Base-by-base conservation (phyloP, 306 rosid species). In the Prinsepia uniflora region DNA sequence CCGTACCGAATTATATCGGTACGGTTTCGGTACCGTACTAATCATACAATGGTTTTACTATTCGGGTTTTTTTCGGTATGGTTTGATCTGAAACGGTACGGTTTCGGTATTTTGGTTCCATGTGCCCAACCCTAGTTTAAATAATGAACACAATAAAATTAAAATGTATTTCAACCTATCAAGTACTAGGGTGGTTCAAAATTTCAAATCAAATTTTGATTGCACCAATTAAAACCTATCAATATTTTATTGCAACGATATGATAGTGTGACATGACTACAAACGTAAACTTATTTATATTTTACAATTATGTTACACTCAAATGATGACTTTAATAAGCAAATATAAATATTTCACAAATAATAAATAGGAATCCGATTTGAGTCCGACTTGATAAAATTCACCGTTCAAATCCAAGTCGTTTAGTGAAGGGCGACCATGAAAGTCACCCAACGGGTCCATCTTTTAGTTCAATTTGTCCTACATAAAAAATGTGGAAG, bases 251-350 rank as follows among this genome's bases (percentile, higher is more conserved):
- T 68, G 61, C 63, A 40, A 53, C 41, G 39, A 4, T 39, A 53
- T 14, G 45, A 53, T 18, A 46, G 19, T 52, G 41, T 18, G 62
- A 3, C 46, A 68, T 68, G 18, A n/a, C 15, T 10, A 6, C 36
- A 56, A 56, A 56, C 40, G 40, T 30, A 5, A 22, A 6, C 15
- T 49, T 15, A 0, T 47, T 40, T 18, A 65, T n/a, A 50, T 67
- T 67, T 41, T 53, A 12, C 1, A 54, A 52, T 53, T 40, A 7
- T 53, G 50, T 41, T 42, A 55, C 30, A 43, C 50, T 15, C 22
- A 55, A 55, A 54, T 60, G 52, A 18, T 68, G 61, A 18, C 49
- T 18, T 11, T 41, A 42, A 40, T 70, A 43, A 52, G 72, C 41
- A 14, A 18, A 12, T 56, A 60, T 18, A 57, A 15, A 41, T 48